These are phyloP conservation scores for Globisporangium echinulatum DNA, from an alignment of 352 stramenopile species.

Conservation along the genomic window DNA sequence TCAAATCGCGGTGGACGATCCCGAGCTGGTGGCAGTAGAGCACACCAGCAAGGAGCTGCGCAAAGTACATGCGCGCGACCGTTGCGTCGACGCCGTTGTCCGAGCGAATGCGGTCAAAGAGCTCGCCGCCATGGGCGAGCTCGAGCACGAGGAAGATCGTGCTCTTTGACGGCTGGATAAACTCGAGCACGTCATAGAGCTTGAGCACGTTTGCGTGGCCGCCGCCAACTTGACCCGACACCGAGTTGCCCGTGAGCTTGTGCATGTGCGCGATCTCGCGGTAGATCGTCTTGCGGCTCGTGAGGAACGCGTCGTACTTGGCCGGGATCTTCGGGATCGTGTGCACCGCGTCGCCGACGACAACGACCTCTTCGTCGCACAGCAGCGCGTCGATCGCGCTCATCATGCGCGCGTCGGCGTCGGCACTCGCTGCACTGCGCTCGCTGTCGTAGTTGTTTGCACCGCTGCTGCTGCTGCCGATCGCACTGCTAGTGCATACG, in stretches of 20 bases:
- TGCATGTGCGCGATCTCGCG: constrained; percentile 96
- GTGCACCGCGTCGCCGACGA: constrained; percentile 68
- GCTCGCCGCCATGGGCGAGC: constrained; percentile 85
- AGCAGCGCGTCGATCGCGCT: background rate
- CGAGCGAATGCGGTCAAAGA: constrained; percentile 92
- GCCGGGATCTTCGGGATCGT: constrained; percentile 84
- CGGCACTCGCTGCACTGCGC: constrained; percentile 25
- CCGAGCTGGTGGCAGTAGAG: constrained; percentile 87
- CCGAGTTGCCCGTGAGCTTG: constrained; percentile 79
- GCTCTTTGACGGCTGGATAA: constrained; percentile 93
- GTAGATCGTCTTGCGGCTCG: constrained; percentile 89
- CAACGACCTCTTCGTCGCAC: constrained; percentile 50
- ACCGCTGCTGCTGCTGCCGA: background rate
- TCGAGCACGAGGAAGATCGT: constrained; percentile 92
- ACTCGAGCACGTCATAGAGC: constrained; percentile 92
- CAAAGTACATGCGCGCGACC: constrained; percentile 84
- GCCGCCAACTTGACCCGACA: constrained; percentile 80
- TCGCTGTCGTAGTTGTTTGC: constrained; percentile 87
- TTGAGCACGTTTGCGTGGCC: constrained; percentile 92
- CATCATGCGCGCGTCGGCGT: background rate
- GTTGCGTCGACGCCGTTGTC: constrained; percentile 84
- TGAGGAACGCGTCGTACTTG: constrained; percentile 94
- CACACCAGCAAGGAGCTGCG: constrained; percentile 84
- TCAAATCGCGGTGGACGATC: constrained; percentile 94
- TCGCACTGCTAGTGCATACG: background rate